phyloP scores from a whole-genome alignment of 768 basidiomycete species.

The Russula sp. region DNA sequence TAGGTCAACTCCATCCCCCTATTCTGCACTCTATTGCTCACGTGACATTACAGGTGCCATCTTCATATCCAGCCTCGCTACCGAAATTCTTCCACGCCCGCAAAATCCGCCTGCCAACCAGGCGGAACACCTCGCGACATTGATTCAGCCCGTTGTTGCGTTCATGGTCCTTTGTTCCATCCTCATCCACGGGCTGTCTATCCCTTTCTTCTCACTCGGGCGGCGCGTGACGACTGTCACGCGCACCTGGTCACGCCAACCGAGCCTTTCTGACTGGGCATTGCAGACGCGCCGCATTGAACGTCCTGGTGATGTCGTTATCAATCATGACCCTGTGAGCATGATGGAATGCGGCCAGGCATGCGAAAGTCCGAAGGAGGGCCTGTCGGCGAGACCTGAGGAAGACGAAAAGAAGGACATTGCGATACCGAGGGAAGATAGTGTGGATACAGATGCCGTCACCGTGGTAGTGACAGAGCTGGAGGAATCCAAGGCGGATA shows the following conservation, averaged over 20 bases:
- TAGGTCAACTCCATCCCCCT: conserved; percentile 45
- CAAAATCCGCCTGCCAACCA: conserved; percentile 53
- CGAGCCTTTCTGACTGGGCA: conserved; percentile 74
- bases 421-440: conserved; percentile 27
- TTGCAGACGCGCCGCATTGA: conserved; percentile 68
- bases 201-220: conserved; percentile 91
- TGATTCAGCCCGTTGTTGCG: conserved; percentile 89
- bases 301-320: conserved; percentile 72
- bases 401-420: conserved; percentile 32
- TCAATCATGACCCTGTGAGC: conserved; percentile 68
- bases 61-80: conserved; percentile 87
- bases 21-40: background rate
- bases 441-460: conserved; percentile 15
- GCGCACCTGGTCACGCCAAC: conserved; percentile 83
- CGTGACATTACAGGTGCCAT: conserved; percentile 61
- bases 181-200: conserved; percentile 83
- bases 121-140: conserved; percentile 60
- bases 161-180: conserved; percentile 95
- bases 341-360: conserved; percentile 51
- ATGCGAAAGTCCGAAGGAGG: conserved; percentile 32
- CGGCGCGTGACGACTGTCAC: conserved; percentile 85
- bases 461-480: conserved; percentile 26
- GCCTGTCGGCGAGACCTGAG: conserved; percentile 10
- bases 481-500: conserved; percentile 38
- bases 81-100: conserved; percentile 52